Percentiles rank a stretch among this genome's conserved stretches.
Evolutionary conservation across 768 basidiomycete species (phyloP).

Genomic region (Rhodotorula kratochvilovae): DNA sequence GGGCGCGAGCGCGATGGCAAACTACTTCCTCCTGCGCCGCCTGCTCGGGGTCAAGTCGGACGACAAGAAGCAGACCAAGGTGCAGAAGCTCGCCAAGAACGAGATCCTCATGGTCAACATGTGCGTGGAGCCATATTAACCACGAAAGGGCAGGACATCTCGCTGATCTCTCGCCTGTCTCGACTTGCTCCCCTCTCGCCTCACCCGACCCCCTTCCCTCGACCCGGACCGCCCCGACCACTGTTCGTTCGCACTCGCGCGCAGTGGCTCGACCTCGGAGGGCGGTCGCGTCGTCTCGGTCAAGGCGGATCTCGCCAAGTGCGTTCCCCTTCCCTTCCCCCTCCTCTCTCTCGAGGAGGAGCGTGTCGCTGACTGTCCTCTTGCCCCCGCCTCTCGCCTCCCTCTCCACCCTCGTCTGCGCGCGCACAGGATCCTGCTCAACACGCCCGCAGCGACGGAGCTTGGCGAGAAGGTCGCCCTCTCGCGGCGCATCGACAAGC

Average conservation of each 20-base stretch:
- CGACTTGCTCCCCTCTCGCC: too few relatives aligned
- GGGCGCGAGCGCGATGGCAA: slow-evolving; percentile 44
- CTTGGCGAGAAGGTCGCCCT: slow-evolving; percentile 96
- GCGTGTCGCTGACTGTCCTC: background rate
- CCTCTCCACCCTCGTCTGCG: background rate
- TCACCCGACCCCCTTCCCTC: background rate
- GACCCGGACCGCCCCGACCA: slow-evolving; percentile 48
- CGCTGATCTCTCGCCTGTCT: too few relatives aligned
- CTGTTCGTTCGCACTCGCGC: too few relatives aligned
- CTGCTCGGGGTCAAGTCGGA: slow-evolving; percentile 97
- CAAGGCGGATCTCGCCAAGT: slow-evolving; percentile 77
- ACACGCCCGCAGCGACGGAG: slow-evolving; percentile 91
- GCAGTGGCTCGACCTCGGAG: too few relatives aligned
- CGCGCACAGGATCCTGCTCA: slow-evolving; percentile 70
- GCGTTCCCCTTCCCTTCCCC: background rate
- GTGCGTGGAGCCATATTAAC: slow-evolving; percentile 49
- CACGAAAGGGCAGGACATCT: too few relatives aligned
- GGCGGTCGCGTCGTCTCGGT: slow-evolving; percentile 91
- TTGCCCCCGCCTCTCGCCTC: too few relatives aligned
- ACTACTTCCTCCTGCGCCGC: slow-evolving; percentile 87
- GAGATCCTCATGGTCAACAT: slow-evolving; percentile 96
- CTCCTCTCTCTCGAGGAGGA: too few relatives aligned
- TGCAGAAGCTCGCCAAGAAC: slow-evolving; percentile 78
- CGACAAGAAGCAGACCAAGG: slow-evolving; percentile 96
- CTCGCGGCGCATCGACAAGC: slow-evolving; percentile 85